phyloP scores from a whole-genome alignment of 352 stramenopile genomes.

The Chrysophaeum taylorii region DNA sequence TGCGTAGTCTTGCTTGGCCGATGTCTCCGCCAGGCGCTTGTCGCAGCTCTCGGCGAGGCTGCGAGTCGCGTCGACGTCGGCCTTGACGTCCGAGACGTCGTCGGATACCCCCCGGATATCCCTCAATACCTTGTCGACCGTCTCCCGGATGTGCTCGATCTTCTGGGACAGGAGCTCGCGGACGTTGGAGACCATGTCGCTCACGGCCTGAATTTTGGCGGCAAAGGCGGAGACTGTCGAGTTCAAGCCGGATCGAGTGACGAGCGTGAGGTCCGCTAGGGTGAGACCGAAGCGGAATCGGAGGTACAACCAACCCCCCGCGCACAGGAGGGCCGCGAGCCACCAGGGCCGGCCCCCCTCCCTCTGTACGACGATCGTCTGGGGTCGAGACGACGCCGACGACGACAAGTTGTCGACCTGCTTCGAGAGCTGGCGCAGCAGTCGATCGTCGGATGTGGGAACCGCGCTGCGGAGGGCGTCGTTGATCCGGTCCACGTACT shows the following conservation, averaged over 20 bases:
- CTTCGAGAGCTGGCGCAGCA: no score
- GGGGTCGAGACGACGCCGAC: no score
- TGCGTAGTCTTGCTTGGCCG: neutral
- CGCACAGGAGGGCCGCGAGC: neutral
- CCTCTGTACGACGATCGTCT: neutral
- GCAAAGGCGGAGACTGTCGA: neutral
- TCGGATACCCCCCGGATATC: neutral
- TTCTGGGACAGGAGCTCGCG: neutral
- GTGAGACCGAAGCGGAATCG: no score
- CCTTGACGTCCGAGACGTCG: neutral
- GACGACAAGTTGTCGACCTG: no score
- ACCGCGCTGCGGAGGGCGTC: no score
- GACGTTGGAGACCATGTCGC: neutral
- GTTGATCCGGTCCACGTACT: no score
- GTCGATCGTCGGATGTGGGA: no score
- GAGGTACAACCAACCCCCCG: neutral
- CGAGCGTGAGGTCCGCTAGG: neutral
- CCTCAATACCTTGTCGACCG: neutral
- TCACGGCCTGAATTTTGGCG: neutral
- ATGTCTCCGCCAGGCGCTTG: neutral
- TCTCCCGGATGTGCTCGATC: neutral
- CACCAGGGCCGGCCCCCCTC: no score
- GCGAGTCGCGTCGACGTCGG: neutral
- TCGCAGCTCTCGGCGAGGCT: neutral
- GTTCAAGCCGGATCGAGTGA: neutral